Evolutionary conservation across 2,329 filamentous ascomycete genomes (phyloP), one percentile per base, ranked within the genome.

Genomic region (Neofusicoccum laricinum): DNA sequence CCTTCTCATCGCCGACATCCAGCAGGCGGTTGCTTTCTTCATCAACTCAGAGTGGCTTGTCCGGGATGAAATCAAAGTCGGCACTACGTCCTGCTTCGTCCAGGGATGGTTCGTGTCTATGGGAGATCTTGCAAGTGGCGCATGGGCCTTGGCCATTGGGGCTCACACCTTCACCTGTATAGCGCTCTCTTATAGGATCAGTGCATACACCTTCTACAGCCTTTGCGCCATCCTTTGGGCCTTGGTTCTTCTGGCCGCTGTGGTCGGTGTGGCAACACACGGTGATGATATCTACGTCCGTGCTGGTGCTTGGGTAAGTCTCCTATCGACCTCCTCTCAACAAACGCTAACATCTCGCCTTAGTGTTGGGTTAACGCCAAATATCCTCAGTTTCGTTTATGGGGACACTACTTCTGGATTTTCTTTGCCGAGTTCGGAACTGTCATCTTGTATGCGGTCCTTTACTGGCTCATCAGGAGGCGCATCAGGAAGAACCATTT

Each of bases 21-120:
- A 88, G 69, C 89, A 91, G 70, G 82, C 86, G 7, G 72, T 85
- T 0, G 85, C 87, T 3, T 91, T 90, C 71, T 69, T 88, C 48
- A 78, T 90, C 55, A 90, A 88, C 66, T 81, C 83, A 3, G 77
- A 83, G 40, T 89, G 88, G 84, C 77, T 90, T 4, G 73, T 75
- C 1, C 72, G 78, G 14, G 79, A 88, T 71, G 79, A 77, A 0
- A 82, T 91, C 15, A 69, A 81, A 1, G 85, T 87, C 1, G 80
- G 81, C 2, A 83, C 82, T 0, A 68, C 79, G 1, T 78, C 83
- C 5, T 91, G 89, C 75, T 84, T 83, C 69, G 82, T 82, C 0
- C 89, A 92, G 73, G 89, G 88, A n/a, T 87, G 88, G 78, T 86
- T 91, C 53, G 79, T 91, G 2, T 88, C 87, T 4, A 85, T 84